Conservation (phyloP, 768 basidiomycete species). For the Lentinula raphanica region DNA sequence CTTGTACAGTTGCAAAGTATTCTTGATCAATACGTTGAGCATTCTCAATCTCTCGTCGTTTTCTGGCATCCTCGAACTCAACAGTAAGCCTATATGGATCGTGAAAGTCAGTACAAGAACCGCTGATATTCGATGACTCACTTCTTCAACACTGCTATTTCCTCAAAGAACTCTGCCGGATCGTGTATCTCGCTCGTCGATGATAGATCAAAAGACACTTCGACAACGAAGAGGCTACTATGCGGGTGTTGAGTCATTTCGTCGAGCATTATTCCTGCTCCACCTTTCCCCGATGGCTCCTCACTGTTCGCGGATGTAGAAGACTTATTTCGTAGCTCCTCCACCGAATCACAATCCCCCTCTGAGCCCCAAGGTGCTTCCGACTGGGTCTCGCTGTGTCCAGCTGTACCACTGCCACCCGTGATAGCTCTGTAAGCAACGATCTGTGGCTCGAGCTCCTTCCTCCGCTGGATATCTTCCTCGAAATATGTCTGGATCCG, state of each 20-base stretch:
- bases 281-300: neutral
- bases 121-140: neutral
- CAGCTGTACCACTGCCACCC: neutral
- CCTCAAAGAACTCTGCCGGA: neutral
- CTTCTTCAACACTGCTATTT: neutral
- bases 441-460: neutral
- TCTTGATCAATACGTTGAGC: neutral
- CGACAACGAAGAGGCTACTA: neutral
- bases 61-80: neutral
- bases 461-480: neutral
- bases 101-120: neutral
- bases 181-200: neutral
- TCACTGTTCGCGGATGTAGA: neutral
- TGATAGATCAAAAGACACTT: neutral
- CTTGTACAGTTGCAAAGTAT: neutral
- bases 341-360: neutral
- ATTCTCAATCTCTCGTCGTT: neutral
- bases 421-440: neutral
- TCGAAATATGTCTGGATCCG: neutral
- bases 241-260: neutral
- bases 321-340: neutral
- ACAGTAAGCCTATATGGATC: neutral
- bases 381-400: neutral
- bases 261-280: neutral
- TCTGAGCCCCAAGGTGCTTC: neutral